Evolutionary conservation across 2,329 filamentous ascomycete species (phyloP).

Genomic region (Sarocladiaceae sp.): DNA sequence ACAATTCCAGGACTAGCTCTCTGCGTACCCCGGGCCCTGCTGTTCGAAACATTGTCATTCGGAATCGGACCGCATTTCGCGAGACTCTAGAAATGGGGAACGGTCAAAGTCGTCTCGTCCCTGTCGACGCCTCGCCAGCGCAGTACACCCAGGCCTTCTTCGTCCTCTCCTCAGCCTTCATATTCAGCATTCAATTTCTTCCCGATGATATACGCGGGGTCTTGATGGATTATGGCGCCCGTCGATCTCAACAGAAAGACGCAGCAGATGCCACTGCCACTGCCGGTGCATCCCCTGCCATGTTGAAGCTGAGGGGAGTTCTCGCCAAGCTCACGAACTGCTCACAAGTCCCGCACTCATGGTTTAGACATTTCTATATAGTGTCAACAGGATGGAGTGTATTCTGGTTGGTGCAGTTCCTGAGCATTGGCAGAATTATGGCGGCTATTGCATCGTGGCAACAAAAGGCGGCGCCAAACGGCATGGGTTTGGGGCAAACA

Average conservation of each 20-base stretch:
- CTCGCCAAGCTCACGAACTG: conserved; percentile 25
- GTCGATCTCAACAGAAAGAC: conserved; percentile 23
- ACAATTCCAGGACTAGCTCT: too few relatives aligned
- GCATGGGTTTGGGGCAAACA: conserved; percentile 59
- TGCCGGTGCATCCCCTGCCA: background rate
- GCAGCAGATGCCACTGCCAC: conserved; percentile 4
- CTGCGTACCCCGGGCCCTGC: too few relatives aligned
- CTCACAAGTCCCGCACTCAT: conserved; percentile 74
- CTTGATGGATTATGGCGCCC: conserved; percentile 49
- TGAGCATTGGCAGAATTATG: conserved; percentile 50
- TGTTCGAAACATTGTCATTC: too few relatives aligned
- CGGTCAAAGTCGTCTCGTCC: background rate
- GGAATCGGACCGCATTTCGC: too few relatives aligned
- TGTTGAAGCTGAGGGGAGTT: conserved; percentile 16
- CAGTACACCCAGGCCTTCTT: conserved; percentile 44
- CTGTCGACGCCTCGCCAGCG: conserved; percentile 18
- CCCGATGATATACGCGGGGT: conserved; percentile 39
- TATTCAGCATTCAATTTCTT: conserved; percentile 38
- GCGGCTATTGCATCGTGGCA: conserved; percentile 38
- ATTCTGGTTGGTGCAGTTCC: conserved; percentile 69
- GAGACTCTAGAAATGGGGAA: background rate
- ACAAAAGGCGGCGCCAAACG: conserved; percentile 14
- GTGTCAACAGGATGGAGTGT: conserved; percentile 63
- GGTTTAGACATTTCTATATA: conserved; percentile 87
- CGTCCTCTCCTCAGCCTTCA: conserved; percentile 32